Conservation (phyloP, 2,329 filamentous ascomycete species). For the Chrysosporium queenslandicum region DNA sequence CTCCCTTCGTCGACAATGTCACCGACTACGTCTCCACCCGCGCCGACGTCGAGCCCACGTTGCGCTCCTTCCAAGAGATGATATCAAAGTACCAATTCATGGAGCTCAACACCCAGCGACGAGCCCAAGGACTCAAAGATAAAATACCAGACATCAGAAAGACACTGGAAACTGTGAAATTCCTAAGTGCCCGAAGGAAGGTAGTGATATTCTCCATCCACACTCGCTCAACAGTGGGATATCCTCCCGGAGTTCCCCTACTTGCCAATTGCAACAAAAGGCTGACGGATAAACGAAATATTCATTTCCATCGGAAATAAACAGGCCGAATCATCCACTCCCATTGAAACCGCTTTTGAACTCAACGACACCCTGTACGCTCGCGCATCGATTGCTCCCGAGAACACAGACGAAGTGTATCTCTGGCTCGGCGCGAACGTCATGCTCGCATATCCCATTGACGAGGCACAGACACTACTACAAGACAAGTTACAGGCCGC, state of each 20-base stretch:
- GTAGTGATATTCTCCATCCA: constrained; percentile 32
- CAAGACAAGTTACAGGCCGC: constrained; percentile 68
- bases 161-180: constrained; percentile 82
- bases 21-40: constrained; percentile 39
- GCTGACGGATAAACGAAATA: too few species aligned
- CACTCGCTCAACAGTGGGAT: too few species aligned
- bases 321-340: constrained; percentile 35
- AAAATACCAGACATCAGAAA: constrained; percentile 97
- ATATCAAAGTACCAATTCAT: constrained; percentile 98
- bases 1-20: constrained; percentile 41
- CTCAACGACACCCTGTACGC: constrained; percentile 93
- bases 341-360: constrained; percentile 87
- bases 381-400: constrained; percentile 69
- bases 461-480: constrained; percentile 73
- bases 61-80: constrained; percentile 40
- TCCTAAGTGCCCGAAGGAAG: constrained; percentile 67
- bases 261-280: too few species aligned
- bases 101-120: constrained; percentile 83
- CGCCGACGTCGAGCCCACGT: constrained; percentile 38
- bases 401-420: constrained; percentile 70
- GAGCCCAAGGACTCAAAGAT: constrained; percentile 71
- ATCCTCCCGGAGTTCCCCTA: too few species aligned
- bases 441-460: constrained; percentile 89
- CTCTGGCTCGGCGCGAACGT: constrained; percentile 98
- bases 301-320: background rate